A percentile compares a stretch with the other conserved stretches of the same genome.
Evolutionary conservation across 2,329 filamentous ascomycete species (phyloP).

Genomic region (Cercospora nicotianae): DNA sequence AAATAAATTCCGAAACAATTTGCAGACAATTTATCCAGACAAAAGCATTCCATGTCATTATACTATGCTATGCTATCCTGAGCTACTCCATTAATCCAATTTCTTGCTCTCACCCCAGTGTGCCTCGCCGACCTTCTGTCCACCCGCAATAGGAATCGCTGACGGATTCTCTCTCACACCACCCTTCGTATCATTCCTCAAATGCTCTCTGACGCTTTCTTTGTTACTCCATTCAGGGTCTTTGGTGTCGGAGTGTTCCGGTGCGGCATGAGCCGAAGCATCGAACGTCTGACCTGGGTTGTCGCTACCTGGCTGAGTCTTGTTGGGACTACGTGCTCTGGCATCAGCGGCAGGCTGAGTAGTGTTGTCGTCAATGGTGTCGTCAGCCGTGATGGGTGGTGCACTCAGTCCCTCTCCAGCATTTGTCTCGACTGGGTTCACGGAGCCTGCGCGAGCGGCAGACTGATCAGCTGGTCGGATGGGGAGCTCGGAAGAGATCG

Average conservation of each 20-base stretch:
- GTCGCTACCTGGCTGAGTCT: background rate
- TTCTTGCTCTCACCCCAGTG: constrained; percentile 38
- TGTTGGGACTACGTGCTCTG: background rate
- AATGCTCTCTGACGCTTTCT: background rate
- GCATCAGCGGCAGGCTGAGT: background rate
- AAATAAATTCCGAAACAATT: no score
- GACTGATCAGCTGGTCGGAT: background rate
- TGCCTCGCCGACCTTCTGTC: constrained; percentile 31
- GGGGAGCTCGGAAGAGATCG: background rate
- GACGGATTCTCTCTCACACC: constrained; percentile 27
- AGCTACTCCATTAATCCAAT: background rate
- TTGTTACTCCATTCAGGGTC: background rate
- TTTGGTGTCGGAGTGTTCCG: background rate
- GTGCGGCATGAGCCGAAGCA: background rate
- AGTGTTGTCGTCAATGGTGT: background rate
- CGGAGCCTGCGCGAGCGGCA: constrained; percentile 1
- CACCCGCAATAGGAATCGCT: constrained; percentile 36
- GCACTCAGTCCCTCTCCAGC: background rate
- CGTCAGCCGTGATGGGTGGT: background rate
- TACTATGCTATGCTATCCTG: background rate
- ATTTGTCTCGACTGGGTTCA: constrained; percentile 3
- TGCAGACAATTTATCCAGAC: no score
- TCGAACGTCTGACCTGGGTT: background rate
- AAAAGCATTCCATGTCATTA: background rate
- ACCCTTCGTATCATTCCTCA: background rate